Evolutionary conservation across 177 flowering plant species (phyloP).

Genomic region (Vitis hybrid): DNA sequence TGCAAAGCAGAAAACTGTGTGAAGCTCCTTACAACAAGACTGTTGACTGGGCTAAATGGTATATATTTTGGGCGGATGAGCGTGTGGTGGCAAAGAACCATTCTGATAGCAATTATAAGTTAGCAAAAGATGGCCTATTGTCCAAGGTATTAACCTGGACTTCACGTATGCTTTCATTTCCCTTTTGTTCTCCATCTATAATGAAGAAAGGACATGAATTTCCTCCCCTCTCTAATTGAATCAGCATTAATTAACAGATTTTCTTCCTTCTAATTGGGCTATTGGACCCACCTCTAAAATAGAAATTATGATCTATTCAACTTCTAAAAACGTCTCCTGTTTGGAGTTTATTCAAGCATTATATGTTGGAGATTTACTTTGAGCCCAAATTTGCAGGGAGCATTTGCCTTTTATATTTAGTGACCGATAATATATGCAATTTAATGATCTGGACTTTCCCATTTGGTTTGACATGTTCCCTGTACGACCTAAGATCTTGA

Average conservation of each 20-base stretch:
- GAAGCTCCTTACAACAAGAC: constrained; percentile 76
- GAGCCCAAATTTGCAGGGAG: no score
- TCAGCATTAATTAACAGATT: not conserved
- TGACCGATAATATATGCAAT: no score
- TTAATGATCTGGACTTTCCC: no score
- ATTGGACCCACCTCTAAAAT: not conserved
- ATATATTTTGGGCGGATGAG: constrained; percentile 89
- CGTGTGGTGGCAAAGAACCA: constrained; percentile 80
- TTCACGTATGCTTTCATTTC: not conserved
- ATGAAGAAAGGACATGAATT: not conserved
- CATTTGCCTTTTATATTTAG: no score
- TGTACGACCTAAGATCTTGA: no score
- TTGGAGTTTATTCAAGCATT: no score
- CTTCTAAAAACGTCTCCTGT: no score
- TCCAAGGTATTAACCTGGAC: constrained; percentile 54
- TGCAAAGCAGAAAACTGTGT: constrained; percentile 65
- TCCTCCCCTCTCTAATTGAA: no score
- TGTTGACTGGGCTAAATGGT: constrained; percentile 87
- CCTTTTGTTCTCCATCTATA: not conserved
- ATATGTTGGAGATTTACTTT: no score
- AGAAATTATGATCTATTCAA: no score
- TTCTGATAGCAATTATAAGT: constrained; percentile 79
- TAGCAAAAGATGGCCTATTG: constrained; percentile 63
- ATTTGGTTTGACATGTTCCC: no score
- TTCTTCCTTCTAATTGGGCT: not conserved